phyloP scores from a whole-genome alignment of 768 basidiomycete species.

The Hericium erinaceus region DNA sequence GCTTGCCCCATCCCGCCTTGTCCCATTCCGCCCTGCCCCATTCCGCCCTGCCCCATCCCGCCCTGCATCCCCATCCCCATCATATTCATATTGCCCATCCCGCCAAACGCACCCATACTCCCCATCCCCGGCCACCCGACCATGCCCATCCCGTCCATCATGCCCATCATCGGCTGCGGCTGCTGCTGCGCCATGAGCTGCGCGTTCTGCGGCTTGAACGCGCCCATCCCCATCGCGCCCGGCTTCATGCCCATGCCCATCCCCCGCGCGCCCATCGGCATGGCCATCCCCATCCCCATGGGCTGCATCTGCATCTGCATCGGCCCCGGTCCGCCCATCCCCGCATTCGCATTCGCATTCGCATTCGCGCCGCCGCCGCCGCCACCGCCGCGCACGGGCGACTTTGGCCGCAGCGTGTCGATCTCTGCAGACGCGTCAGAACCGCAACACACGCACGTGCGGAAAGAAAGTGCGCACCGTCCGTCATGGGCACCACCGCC shows the following conservation, averaged over 20 bases:
- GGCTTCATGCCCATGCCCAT: conserved; percentile 9
- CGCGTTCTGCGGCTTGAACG: conserved; percentile 11
- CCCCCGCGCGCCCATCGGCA: conserved; percentile 2
- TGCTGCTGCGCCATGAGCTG: conserved; percentile 20
- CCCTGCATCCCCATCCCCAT: conserved; percentile 31
- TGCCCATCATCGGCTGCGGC: conserved; percentile 30
- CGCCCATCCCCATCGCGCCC: conserved; percentile 5
- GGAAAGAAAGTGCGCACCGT: conserved; percentile 22
- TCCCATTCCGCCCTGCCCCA: too few relatives aligned
- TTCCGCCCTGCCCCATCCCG: conserved; percentile 8
- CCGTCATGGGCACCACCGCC: conserved; percentile 57
- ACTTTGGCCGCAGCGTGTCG: conserved; percentile 78
- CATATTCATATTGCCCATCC: conserved; percentile 22
- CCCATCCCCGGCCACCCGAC: conserved; percentile 18
- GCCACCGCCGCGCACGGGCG: conserved; percentile 47
- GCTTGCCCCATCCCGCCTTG: too few relatives aligned
- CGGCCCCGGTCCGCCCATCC: conserved; percentile 9
- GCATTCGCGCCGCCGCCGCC: conserved; percentile 12
- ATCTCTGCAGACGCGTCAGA: conserved; percentile 40
- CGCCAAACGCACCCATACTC: conserved; percentile 24
- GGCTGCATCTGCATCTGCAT: conserved; percentile 1
- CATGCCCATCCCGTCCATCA: conserved; percentile 25
- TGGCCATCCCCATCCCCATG: neutral
- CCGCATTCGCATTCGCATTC: neutral
- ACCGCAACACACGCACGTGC: too few relatives aligned